Evolutionary conservation across 164 flowering plant genomes (phyloP).

Genomic region (Magnolia kwangsiensis): DNA sequence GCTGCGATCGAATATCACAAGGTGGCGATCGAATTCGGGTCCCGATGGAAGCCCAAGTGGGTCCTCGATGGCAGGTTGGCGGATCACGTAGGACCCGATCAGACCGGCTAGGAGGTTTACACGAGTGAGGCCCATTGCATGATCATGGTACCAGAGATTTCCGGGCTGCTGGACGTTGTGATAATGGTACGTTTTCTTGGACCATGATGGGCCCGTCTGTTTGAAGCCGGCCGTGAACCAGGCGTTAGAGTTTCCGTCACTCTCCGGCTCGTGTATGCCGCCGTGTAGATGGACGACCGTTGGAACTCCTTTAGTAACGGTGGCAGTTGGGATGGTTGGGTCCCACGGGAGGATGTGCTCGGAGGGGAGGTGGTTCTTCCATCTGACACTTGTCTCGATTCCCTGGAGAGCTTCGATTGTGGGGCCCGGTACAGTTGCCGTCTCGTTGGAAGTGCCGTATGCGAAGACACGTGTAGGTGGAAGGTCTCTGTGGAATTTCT

Average conservation of each 20-base stretch:
- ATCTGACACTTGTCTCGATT: constrained; percentile 32
- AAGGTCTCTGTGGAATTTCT: constrained; percentile 79
- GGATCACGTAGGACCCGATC: constrained; percentile 47
- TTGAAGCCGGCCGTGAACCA: constrained; percentile 52
- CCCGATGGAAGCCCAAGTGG: constrained; percentile 37
- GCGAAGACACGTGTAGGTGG: constrained; percentile 55
- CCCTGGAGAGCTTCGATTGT: constrained; percentile 51
- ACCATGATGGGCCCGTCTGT: constrained; percentile 46
- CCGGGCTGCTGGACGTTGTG: constrained; percentile 49
- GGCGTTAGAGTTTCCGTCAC: constrained; percentile 45
- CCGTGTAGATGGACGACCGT: constrained; percentile 65
- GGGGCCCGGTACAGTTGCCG: constrained; percentile 58
- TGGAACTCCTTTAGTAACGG: constrained; percentile 38
- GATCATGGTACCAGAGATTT: constrained; percentile 63
- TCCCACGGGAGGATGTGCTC: constrained; percentile 62
- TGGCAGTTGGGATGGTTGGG: constrained; percentile 56
- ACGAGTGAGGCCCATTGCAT: constrained; percentile 59
- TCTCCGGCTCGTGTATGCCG: constrained; percentile 41
- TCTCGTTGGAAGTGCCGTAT: constrained; percentile 35
- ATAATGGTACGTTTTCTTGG: constrained; percentile 34
- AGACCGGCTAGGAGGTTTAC: constrained; percentile 56
- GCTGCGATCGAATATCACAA: constrained; percentile 45
- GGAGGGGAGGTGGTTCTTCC: constrained; percentile 52
- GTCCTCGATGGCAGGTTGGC: constrained; percentile 33
- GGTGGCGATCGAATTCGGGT: constrained; percentile 37